Evolutionary conservation across 768 basidiomycete genomes (phyloP), one percentile per base, ranked within the genome.

Genomic region (Boletus eberwhitei): DNA sequence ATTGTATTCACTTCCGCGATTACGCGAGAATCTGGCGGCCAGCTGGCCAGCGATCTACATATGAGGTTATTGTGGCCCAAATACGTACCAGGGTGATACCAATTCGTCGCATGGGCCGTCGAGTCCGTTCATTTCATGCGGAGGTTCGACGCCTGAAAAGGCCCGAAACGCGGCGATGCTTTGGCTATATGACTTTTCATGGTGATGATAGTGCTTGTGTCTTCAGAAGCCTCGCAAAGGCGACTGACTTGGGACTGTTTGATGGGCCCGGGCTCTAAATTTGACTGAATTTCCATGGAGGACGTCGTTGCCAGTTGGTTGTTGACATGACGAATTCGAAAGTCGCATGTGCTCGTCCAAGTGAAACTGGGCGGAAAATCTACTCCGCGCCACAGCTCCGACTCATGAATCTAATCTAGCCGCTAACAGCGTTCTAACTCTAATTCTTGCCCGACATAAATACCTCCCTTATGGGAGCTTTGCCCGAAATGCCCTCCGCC

Each of bases 381-480:
- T n/a, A 26, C 31, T 49, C 52, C 36, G 54, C 62, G 62, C 66
- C 65, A 62, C 68, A 57, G 54, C 54, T 59, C 59, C 52, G 59
- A 34, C 50, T 41, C 41, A 50, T 52, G 38, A 59, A 70, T 70
- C 58, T 71, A 70, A 71, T 65, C 68, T 65, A 54, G 41, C 55
- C 53, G 57, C 53, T 50, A 55, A 55, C 45, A 53, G 55, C 54
- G 52, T 59, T 59, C 59, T 58, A 70, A 71, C 65, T 69, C 65
- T 70, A 68, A 61, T 59, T 62, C 60, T 55, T 57, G 24, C 52
- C 59, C 61, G 50, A 67, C 68, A 71, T 70, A 70, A 70, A 70
- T 70, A 70, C 70, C 48, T 52, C 41, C 52, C 48, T 57, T 63
- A 63, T 64, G 63, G 50, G 52, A 36, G 38, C 52, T 29, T 40